A percentile compares a stretch with the other conserved stretches of the same genome.
These are phyloP conservation scores for Neurospora intermedia DNA, from an alignment of 495 filamentous ascomycete genomes.

Conservation along the genomic window DNA sequence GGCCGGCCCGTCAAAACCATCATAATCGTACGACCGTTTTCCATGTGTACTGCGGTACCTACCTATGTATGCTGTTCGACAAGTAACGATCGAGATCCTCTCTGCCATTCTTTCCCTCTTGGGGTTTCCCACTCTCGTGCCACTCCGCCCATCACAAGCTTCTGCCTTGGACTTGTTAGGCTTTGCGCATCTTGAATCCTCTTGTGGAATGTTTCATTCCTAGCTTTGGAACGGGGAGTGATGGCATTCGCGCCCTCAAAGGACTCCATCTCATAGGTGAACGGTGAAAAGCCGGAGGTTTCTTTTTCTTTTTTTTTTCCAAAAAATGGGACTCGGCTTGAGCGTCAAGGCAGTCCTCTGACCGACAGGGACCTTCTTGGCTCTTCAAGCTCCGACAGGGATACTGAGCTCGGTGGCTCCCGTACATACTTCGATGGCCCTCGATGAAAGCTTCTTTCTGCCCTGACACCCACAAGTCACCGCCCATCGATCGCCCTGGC, in stretches of 20 bases:
- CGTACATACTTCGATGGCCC: background rate
- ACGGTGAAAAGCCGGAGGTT: background rate
- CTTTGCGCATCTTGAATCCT: background rate
- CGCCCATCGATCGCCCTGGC: background rate
- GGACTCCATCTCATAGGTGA: background rate
- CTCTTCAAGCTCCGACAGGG: background rate
- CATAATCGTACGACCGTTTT: constrained; percentile 24
- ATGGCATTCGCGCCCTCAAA: background rate
- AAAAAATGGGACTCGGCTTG: background rate
- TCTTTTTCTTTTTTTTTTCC: background rate
- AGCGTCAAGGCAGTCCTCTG: background rate
- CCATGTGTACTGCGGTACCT: constrained; percentile 14
- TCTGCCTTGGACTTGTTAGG: background rate
- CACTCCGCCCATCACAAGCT: constrained; percentile 1
- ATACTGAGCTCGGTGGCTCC: background rate
- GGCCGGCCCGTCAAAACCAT: constrained; percentile 6
- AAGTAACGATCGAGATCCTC: constrained; percentile 27
- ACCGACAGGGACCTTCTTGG: background rate
- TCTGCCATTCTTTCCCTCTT: constrained; percentile 6
- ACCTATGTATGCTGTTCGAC: constrained; percentile 19
- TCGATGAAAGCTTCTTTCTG: background rate
- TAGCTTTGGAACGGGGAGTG: background rate
- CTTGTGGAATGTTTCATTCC: background rate
- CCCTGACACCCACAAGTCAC: background rate
- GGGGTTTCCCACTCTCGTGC: background rate